Evolutionary conservation across 164 flowering plant genomes (phyloP), one percentile per base, ranked within the genome.

Genomic region (Liquidambar formosana): DNA sequence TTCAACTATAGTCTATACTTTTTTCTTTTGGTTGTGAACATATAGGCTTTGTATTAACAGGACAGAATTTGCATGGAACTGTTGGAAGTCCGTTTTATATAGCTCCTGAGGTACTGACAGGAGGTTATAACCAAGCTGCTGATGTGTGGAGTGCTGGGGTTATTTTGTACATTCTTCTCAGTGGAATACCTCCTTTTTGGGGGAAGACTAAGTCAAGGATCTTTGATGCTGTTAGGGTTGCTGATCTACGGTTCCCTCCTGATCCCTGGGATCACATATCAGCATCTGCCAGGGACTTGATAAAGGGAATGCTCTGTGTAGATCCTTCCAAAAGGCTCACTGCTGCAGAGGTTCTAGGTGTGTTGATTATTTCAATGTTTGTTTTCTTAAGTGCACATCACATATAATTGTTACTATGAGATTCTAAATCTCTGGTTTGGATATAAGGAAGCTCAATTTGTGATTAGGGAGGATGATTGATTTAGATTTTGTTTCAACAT

Each of bases 181-280:
- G 83, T 63, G 86, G 83, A 18, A 66, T 74, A 60, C 86, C 86
- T 27, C 86, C 86, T 6, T 83, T 83, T 60, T 76, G 82, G 79
- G 83, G 97, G 44, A 87, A 88, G 77, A 88, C 96, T 12, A 88
- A 87, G 69, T 86, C 93, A 15, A 71, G 71, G 70, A 94, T 91
- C 51, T 94, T 94, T 73, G 89, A 94, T 67, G 91, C 94, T 57
- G 97, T 94, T 52, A 81, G 88, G 70, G 86, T 88, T 51, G 95
- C 95, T 47, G 82, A 86, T 76, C 67, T 93, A 64, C 73, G 83
- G 49, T 94, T 91, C 71, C 89, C 90, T 23, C 69, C 88, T 19
- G 83, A 85, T 68, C 82, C 80, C 26, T 94, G 94, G 96, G 83
- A 83, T 76, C 65, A 10, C 1, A 69, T 91, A 65, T 87, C 97